phyloP scores from a whole-genome alignment of 192 early-diverging fungal species.

The Entomortierella parvispora region DNA sequence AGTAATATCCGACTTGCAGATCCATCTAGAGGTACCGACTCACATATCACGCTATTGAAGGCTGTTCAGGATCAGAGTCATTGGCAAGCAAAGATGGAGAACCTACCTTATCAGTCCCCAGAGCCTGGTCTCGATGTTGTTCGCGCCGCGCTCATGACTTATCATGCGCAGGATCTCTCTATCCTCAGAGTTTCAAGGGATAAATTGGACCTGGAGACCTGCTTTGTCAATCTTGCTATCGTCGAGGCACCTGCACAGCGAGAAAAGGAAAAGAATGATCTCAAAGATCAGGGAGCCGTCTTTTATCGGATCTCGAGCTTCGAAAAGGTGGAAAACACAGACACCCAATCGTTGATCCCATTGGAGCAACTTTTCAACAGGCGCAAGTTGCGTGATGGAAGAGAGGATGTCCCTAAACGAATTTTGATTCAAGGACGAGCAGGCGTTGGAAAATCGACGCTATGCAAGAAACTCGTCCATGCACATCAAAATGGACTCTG shows the following conservation, averaged over 20 bases:
- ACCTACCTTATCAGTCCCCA: background rate
- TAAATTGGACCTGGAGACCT: background rate
- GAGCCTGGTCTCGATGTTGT: background rate
- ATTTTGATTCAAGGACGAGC: constrained; percentile 27
- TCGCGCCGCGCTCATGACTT: constrained; percentile 7
- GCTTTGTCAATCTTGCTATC: constrained; percentile 19
- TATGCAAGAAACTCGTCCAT: constrained; percentile 26
- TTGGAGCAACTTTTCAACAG: constrained; percentile 10
- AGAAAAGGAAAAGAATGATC: constrained; percentile 8
- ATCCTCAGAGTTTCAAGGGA: constrained; percentile 8
- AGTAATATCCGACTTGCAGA: background rate
- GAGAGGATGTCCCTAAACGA: constrained; percentile 4
- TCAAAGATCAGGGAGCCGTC: constrained; percentile 11
- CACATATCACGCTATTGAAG: background rate
- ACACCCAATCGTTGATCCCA: background rate
- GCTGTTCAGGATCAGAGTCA: background rate
- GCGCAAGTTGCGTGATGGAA: constrained; percentile 19
- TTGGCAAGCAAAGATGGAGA: background rate
- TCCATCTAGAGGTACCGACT: background rate
- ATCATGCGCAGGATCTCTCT: background rate
- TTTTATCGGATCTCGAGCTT: constrained; percentile 9
- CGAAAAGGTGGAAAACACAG: background rate
- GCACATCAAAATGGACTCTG: constrained; percentile 7
- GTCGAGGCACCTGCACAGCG: constrained; percentile 14
- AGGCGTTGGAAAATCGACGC: constrained; percentile 29